Percentiles rank a stretch among this genome's conserved stretches.
Conservation (phyloP, 2,329 filamentous ascomycete species). For the Neospermospora avenae region DNA sequence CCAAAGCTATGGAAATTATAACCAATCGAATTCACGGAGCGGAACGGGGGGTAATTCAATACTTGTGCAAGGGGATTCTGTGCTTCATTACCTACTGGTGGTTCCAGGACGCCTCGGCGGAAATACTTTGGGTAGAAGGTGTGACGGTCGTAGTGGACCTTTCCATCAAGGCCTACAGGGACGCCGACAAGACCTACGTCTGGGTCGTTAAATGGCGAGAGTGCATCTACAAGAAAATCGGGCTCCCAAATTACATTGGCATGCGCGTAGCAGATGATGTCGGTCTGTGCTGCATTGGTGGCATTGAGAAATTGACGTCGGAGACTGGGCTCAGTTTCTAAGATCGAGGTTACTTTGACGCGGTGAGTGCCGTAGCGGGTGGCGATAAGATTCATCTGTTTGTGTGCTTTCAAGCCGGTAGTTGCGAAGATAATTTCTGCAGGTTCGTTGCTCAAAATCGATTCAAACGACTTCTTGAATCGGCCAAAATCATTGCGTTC, state of each 20-base stretch:
- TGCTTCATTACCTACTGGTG: not conserved
- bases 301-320: constrained; percentile 1
- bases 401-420: not conserved
- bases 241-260: not conserved
- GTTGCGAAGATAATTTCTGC: constrained; percentile 1
- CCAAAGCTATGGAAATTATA: not conserved
- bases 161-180: not conserved
- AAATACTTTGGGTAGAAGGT: not conserved
- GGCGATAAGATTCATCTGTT: not conserved
- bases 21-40: not conserved
- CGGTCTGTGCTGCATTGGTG: not conserved
- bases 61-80: not conserved
- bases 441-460: not conserved
- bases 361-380: not conserved
- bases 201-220: not conserved
- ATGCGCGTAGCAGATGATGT: constrained; percentile 5
- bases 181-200: constrained; percentile 2
- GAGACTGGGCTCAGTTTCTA: not conserved
- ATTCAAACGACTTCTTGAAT: not conserved
- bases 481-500: not conserved
- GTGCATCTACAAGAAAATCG: not conserved
- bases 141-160: not conserved
- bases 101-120: not conserved
- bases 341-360: constrained; percentile 1
- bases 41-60: not conserved